A percentile compares a stretch with the other conserved stretches of the same genome.
Conservation (phyloP, 1,284 basidiomycete genomes). For the Malassezia yamatoensis region DNA sequence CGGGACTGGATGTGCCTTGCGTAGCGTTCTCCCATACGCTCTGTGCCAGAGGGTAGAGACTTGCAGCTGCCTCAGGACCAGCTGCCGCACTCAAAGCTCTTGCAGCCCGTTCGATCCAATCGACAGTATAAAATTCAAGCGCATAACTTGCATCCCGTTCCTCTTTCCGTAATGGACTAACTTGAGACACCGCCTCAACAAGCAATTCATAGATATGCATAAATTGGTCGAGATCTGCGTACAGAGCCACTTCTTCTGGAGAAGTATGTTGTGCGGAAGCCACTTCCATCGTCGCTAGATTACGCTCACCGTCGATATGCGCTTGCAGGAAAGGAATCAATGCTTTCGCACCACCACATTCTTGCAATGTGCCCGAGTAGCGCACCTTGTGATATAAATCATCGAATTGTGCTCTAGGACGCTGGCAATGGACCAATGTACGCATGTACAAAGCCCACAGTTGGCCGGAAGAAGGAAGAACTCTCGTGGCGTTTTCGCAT, state of each 20-base stretch:
- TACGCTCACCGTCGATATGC: constrained; percentile 38
- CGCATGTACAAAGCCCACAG: constrained; percentile 32
- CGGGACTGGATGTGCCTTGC: constrained; percentile 25
- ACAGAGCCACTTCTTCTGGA: constrained; percentile 19
- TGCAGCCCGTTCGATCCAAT: constrained; percentile 33
- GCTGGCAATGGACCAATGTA: constrained; percentile 21
- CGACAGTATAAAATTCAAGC: constrained; percentile 25
- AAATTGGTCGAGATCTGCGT: constrained; percentile 32
- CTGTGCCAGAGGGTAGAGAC: constrained; percentile 31
- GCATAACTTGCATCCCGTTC: constrained; percentile 20
- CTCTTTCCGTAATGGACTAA: constrained; percentile 11
- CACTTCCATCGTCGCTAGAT: constrained; percentile 22
- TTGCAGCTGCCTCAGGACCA: constrained; percentile 26
- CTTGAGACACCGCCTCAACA: constrained; percentile 20
- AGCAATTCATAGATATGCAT: constrained; percentile 35
- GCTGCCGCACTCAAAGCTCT: constrained; percentile 10
- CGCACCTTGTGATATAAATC: constrained; percentile 22
- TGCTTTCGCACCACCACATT: constrained; percentile 14
- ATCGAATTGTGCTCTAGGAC: constrained; percentile 28
- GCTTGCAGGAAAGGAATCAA: constrained; percentile 31
- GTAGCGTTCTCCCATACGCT: constrained; percentile 30
- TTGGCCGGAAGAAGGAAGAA: constrained; percentile 23
- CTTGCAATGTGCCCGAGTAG: constrained; percentile 16
- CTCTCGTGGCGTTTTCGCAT: constrained; percentile 20
- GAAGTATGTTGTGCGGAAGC: constrained; percentile 14